Base-by-base conservation (phyloP, 2,329 filamentous ascomycete species). In the Phaeosphaeriaceae sp. region DNA sequence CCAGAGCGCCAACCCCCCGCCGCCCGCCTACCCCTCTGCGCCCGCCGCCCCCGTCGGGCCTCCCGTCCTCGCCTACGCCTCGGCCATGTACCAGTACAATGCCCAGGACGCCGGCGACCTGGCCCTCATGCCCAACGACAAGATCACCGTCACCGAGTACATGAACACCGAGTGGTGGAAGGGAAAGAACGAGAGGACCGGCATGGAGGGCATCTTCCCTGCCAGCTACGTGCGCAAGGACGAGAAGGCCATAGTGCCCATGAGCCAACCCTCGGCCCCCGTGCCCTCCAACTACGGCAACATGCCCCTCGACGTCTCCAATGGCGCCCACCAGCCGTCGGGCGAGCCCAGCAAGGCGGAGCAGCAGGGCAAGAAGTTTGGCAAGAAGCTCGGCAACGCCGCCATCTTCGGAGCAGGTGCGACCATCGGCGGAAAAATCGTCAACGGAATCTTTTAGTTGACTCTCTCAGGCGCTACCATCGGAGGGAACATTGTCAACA, bases 141-240 rank as follows among this genome's bases (percentile, higher is more conserved):
- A 85, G 63, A 84, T 98, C 67, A 85, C 87, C 58, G 91, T 98
- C 21, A 86, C 88, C 65, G 92, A 97, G 80, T 93, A 96, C 82
- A 95, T 97, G 90, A 98, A 98, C 79, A 88, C 89, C 62, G 93
- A 98, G 79, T 98, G 94, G 94, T 97, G 93, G 92, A 89, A 92
- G 84, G 94, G 94, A 67, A 87, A 86, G 68, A 97, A 96, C 79
- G 83, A 89, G 72, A 88, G 92, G 53, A 96, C 93, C 9, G 90
- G 90, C 55, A 81, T 87, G 66, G 92, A 96, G 80, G 94, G 94
- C 69, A 97, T 98, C 76, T 98, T 98, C 85, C 94, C 94, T n/a
- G 87, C 90, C 68, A 92, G 86, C 76, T 98, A 98, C 75, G 93
- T 96, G 50, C 84, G 82, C 51, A 80, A 91, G 51, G 88, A 93